Conservation (phyloP, 2,329 filamentous ascomycete species). For the Diaporthe longicolla region DNA sequence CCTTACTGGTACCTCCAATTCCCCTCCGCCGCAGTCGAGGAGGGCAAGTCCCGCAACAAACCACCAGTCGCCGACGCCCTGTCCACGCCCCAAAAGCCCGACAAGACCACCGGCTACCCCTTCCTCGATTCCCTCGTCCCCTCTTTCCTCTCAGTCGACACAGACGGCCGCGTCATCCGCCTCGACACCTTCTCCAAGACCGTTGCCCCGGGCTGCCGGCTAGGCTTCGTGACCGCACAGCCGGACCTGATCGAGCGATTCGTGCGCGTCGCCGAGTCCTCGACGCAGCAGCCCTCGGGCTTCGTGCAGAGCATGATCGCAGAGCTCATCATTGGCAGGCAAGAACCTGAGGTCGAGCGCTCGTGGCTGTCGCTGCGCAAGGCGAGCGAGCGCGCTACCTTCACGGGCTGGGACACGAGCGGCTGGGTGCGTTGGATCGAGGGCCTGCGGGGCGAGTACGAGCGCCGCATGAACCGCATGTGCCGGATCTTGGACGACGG, state of each 20-base stretch:
- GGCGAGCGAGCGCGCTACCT: constrained; percentile 62
- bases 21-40: constrained; percentile 73
- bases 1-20: constrained; percentile 97
- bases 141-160: constrained; percentile 85
- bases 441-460: constrained; percentile 86
- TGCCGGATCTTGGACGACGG: constrained; percentile 79
- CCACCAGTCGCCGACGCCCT: constrained; percentile 51
- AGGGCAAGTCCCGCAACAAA: constrained; percentile 63
- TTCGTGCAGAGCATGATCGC: constrained; percentile 90
- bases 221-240: constrained; percentile 92
- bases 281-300: constrained; percentile 87
- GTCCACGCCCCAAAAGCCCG: constrained; percentile 50
- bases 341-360: constrained; percentile 63
- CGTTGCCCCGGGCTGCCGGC: constrained; percentile 87
- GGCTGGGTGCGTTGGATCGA: constrained; percentile 95
- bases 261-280: constrained; percentile 79
- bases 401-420: constrained; percentile 79
- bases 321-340: constrained; percentile 81
- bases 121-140: constrained; percentile 89
- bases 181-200: constrained; percentile 97
- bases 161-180: constrained; percentile 88
- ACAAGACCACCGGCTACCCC: constrained; percentile 72
- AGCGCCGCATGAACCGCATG: constrained; percentile 87
- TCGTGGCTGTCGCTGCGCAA: constrained; percentile 60
- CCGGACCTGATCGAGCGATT: constrained; percentile 83